Evolutionary conservation across 768 basidiomycete genomes (phyloP).

Genomic region (Termitomyces sp.): DNA sequence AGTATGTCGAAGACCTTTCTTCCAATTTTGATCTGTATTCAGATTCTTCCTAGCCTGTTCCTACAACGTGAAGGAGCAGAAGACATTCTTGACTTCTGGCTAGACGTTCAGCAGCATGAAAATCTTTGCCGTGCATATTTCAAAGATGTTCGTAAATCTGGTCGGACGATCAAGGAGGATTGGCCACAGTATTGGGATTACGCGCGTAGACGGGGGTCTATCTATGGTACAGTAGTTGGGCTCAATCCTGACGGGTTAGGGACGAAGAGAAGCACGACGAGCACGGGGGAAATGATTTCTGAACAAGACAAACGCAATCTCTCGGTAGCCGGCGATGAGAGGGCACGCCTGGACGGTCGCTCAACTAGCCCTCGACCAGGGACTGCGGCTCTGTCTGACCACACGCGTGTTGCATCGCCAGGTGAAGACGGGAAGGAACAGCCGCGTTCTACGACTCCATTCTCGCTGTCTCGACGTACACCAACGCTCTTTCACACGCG

Average conservation of each 20-base stretch:
- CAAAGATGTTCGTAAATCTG: conserved; percentile 96
- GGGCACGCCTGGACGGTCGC: conserved; percentile 37
- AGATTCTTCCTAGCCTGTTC: conserved; percentile 59
- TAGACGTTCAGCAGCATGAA: conserved; percentile 99
- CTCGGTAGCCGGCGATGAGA: conserved; percentile 44
- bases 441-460: conserved; percentile 71
- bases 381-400: conserved; percentile 35
- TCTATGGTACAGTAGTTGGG: conserved; percentile 87
- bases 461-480: conserved; percentile 69
- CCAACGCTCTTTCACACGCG: conserved; percentile 71
- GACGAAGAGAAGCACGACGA: conserved; percentile 76
- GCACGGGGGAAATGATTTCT: conserved; percentile 64
- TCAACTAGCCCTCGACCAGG: conserved; percentile 57
- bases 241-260: conserved; percentile 48
- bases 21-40: not conserved
- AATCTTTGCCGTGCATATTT: conserved; percentile 98
- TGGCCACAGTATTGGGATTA: conserved; percentile 99
- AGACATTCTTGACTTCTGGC: conserved; percentile 97
- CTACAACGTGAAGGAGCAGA: conserved; percentile 94
- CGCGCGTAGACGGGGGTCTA: conserved; percentile 85
- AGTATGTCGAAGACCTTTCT: conserved; percentile 51
- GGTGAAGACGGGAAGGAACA: conserved; percentile 29
- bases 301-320: conserved; percentile 70
- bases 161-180: conserved; percentile 87
- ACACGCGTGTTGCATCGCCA: conserved; percentile 44